Percentiles rank a stretch among this genome's conserved stretches.
phyloP scores from a whole-genome alignment of 2,329 filamentous ascomycete genomes.

The Sclerotinia sclerotiorum region DNA sequence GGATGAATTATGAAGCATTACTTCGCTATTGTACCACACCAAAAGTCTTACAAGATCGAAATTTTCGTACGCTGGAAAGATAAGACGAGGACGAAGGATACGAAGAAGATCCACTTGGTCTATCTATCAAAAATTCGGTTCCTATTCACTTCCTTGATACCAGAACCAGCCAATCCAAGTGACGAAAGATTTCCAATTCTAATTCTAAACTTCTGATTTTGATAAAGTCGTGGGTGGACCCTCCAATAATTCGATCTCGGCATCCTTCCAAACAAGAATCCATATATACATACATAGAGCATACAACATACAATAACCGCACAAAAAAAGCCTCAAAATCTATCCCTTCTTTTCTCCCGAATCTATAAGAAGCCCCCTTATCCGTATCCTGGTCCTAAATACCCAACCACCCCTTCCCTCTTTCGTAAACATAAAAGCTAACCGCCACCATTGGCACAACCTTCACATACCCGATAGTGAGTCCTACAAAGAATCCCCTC shows the following conservation, averaged over 20 bases:
- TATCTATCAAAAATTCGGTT: background rate
- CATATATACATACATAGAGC: background rate
- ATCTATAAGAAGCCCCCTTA: too few species aligned
- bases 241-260: background rate
- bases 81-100: background rate
- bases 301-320: background rate
- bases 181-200: background rate
- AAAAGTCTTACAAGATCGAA: background rate
- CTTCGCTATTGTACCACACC: background rate
- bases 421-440: conserved; percentile 65
- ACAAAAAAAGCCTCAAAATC: background rate
- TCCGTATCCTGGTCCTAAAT: conserved; percentile 50
- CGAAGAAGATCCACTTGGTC: background rate
- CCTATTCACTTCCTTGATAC: background rate
- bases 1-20: background rate
- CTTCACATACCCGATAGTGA: conserved; percentile 95
- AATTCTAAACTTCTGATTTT: background rate
- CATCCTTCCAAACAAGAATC: background rate
- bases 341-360: background rate
- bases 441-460: conserved; percentile 83
- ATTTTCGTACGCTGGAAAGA: background rate
- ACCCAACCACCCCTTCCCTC: conserved; percentile 61
- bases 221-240: background rate
- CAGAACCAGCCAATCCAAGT: background rate
- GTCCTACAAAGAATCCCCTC: conserved; percentile 84